Evolutionary conservation across 352 stramenopile species (phyloP).

Genomic region (Phytophthora kernoviae): DNA sequence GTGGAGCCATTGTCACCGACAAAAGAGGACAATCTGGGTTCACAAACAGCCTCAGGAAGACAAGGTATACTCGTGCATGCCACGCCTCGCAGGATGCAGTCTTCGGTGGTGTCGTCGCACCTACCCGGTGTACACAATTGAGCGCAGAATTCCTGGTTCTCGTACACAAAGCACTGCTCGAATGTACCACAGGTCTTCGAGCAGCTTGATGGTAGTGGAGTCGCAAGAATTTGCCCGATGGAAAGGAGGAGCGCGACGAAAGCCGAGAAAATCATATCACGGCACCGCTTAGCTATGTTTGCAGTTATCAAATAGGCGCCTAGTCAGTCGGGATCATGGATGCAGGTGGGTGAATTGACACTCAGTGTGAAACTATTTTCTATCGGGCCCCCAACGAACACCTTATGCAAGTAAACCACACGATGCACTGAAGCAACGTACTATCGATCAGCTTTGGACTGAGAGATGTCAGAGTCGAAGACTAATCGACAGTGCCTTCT

Average conservation of each 20-base stretch:
- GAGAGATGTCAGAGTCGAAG: too few species aligned
- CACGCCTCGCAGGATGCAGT: constrained; percentile 46
- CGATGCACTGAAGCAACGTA: too few species aligned
- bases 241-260: neutral
- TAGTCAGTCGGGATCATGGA: neutral
- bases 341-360: too few species aligned
- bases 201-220: constrained; percentile 12
- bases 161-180: constrained; percentile 55
- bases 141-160: constrained; percentile 44
- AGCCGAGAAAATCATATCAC: constrained; percentile 2
- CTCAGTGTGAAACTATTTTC: too few species aligned
- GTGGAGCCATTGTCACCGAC: neutral
- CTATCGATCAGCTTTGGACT: too few species aligned
- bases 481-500: too few species aligned
- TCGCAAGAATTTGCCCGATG: neutral
- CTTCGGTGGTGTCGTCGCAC: constrained; percentile 38
- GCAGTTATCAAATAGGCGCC: constrained; percentile 3
- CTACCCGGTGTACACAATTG: constrained; percentile 43
- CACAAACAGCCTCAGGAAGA: constrained; percentile 50
- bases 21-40: constrained; percentile 21
- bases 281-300: neutral
- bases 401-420: too few species aligned
- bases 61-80: constrained; percentile 44
- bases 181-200: constrained; percentile 31
- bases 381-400: too few species aligned